phyloP scores from a whole-genome alignment of 164 flowering plant genomes.

The Stephania yunnanensis region DNA sequence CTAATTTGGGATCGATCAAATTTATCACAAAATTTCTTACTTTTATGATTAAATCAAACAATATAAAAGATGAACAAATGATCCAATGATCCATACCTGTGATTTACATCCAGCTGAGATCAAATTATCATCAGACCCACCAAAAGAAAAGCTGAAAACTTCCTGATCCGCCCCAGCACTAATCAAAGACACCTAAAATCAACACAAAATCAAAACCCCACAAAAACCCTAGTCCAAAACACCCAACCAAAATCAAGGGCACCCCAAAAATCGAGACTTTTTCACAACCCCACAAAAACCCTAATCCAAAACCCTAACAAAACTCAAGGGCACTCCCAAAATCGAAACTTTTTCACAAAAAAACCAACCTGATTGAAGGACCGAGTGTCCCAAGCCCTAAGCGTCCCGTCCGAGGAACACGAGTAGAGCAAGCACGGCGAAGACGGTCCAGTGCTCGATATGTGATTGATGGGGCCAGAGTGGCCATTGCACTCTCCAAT shows the following conservation, averaged over 20 bases:
- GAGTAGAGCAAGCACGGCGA: conserved; percentile 52
- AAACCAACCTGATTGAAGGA: conserved; percentile 53
- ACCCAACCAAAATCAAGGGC: no score
- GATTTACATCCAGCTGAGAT: conserved; percentile 85
- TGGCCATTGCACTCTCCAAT: conserved; percentile 85
- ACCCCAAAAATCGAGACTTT: no score
- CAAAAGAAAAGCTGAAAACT: conserved; percentile 81
- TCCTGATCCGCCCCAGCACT: conserved; percentile 56
- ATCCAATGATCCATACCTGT: conserved; percentile 41
- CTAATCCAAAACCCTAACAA: neutral
- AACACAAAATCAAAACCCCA: conserved; percentile 2
- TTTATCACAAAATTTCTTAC: neutral
- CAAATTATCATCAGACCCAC: conserved; percentile 62
- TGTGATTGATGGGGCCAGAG: conserved; percentile 54
- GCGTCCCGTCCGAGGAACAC: conserved; percentile 82
- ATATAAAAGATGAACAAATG: neutral
- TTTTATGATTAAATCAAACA: neutral
- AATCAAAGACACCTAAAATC: conserved; percentile 52
- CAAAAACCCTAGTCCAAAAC: no score
- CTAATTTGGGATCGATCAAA: no score
- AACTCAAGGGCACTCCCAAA: no score
- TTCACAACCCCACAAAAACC: neutral
- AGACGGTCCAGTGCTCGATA: conserved; percentile 47
- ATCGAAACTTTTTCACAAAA: neutral
- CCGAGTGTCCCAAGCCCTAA: conserved; percentile 86